Conservation (phyloP, 1,284 basidiomycete genomes). For the Ustilago shanxiensis region DNA sequence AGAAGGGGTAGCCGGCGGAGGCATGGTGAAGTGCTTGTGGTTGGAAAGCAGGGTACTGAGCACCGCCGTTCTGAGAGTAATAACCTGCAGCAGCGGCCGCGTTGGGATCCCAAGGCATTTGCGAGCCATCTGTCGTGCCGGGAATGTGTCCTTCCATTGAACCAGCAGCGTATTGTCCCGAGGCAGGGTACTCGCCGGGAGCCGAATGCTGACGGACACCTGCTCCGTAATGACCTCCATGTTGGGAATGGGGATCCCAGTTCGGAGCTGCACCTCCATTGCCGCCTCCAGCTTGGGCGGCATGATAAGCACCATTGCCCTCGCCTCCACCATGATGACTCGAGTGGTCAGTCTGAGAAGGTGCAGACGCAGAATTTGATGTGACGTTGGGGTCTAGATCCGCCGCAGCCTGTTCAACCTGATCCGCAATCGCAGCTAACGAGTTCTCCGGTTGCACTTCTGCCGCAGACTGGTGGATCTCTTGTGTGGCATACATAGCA, state of each 20-base stretch:
- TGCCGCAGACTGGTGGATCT: conserved; percentile 61
- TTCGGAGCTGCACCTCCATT: conserved; percentile 14
- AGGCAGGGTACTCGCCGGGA: conserved; percentile 36
- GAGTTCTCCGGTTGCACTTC: conserved; percentile 61
- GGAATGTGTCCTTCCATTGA: conserved; percentile 32
- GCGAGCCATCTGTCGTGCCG: conserved; percentile 11
- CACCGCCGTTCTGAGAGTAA: conserved; percentile 16
- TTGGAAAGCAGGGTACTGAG: conserved; percentile 33
- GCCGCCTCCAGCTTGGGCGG: conserved; percentile 1
- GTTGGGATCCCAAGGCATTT: conserved; percentile 36
- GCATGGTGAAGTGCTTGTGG: conserved; percentile 39
- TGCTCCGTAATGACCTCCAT: conserved; percentile 26
- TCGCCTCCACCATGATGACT: conserved; percentile 21
- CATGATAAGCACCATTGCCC: conserved; percentile 20
- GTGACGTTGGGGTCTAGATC: conserved; percentile 42
- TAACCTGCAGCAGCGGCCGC: conserved; percentile 33
- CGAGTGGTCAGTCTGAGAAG: conserved; percentile 24
- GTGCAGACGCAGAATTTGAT: not conserved
- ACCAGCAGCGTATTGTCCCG: conserved; percentile 13
- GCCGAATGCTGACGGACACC: conserved; percentile 46
- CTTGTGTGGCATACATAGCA: conserved; percentile 59
- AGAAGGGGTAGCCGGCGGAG: conserved; percentile 37
- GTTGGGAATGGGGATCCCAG: conserved; percentile 19
- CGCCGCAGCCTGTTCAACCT: conserved; percentile 58
- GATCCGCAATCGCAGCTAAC: conserved; percentile 58